Evolutionary conservation across 352 stramenopile genomes (phyloP).

Genomic region (Globisporangium nagaii): DNA sequence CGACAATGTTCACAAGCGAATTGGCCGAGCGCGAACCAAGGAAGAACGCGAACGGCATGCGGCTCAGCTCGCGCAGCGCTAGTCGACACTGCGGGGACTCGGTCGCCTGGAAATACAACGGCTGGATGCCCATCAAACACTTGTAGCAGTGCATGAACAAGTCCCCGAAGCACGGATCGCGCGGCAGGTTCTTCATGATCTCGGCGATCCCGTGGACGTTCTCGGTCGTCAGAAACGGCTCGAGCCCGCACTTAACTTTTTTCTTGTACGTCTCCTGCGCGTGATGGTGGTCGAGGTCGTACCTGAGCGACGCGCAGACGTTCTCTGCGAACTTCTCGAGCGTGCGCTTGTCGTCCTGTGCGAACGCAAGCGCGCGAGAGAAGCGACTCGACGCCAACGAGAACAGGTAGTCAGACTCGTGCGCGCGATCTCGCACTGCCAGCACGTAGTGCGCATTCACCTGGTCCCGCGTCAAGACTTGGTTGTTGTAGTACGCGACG

Average conservation of each 20-base stretch:
- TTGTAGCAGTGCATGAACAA: conserved; percentile 72
- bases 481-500: conserved; percentile 78
- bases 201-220: conserved; percentile 73
- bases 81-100: conserved; percentile 47
- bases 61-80: conserved; percentile 35
- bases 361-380: conserved; percentile 45
- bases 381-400: conserved; percentile 66
- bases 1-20: conserved; percentile 50
- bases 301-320: conserved; percentile 75
- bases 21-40: conserved; percentile 47
- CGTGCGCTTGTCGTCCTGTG: conserved; percentile 54
- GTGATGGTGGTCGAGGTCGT: conserved; percentile 69
- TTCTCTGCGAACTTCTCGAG: conserved; percentile 76
- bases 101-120: conserved; percentile 52
- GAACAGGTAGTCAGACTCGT: conserved; percentile 77
- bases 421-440: conserved; percentile 47
- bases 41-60: conserved; percentile 71
- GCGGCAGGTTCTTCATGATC: conserved; percentile 75
- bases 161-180: conserved; percentile 66
- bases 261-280: conserved; percentile 74
- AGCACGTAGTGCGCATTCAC: conserved; percentile 76
- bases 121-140: conserved; percentile 37
- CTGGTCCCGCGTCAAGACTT: conserved; percentile 50
- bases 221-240: conserved; percentile 51
- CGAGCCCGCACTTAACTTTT: conserved; percentile 60